A percentile compares a stretch with the other conserved stretches of the same genome.
These are phyloP conservation scores for Fusarium luffae DNA, from an alignment of 2,329 filamentous ascomycete genomes.

Conservation along the genomic window DNA sequence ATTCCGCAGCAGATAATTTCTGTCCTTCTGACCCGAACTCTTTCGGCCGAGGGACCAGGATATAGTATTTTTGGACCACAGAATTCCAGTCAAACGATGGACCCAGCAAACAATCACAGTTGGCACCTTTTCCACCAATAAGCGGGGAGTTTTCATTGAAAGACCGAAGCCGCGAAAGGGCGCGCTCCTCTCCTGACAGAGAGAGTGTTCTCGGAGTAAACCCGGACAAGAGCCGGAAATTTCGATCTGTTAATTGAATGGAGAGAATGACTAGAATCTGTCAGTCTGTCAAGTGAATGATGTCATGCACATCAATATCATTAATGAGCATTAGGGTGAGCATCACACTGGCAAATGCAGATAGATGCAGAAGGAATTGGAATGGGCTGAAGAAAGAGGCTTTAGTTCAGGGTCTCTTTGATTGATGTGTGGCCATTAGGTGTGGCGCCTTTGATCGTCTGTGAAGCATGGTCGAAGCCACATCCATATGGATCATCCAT, in stretches of 20 bases:
- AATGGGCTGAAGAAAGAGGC: background rate
- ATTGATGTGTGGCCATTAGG: background rate
- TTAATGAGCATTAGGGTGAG: background rate
- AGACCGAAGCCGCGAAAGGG: slow-evolving; percentile 29
- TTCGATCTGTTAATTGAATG: background rate
- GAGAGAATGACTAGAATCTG: background rate
- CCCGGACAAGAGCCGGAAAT: slow-evolving; percentile 33
- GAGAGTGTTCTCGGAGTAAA: slow-evolving; percentile 23
- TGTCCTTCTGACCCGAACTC: slow-evolving; percentile 20
- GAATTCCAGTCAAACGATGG: background rate
- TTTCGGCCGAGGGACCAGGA: slow-evolving; percentile 29
- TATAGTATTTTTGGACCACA: slow-evolving; percentile 6
- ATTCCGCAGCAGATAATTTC: slow-evolving; percentile 14
- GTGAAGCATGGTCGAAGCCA: slow-evolving; percentile 17
- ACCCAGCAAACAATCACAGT: background rate
- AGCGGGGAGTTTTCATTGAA: background rate
- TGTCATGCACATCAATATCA: slow-evolving; percentile 16
- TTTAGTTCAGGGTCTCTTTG: background rate
- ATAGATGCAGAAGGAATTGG: background rate
- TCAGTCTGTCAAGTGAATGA: slow-evolving; percentile 6
- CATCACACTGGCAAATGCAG: background rate
- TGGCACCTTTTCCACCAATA: slow-evolving; percentile 37
- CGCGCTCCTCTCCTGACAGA: background rate
- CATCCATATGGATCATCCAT: slow-evolving; percentile 6
- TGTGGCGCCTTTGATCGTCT: slow-evolving; percentile 18